phyloP scores from a whole-genome alignment of 2,329 filamentous ascomycete genomes.

The Verticillium tricorpus region DNA sequence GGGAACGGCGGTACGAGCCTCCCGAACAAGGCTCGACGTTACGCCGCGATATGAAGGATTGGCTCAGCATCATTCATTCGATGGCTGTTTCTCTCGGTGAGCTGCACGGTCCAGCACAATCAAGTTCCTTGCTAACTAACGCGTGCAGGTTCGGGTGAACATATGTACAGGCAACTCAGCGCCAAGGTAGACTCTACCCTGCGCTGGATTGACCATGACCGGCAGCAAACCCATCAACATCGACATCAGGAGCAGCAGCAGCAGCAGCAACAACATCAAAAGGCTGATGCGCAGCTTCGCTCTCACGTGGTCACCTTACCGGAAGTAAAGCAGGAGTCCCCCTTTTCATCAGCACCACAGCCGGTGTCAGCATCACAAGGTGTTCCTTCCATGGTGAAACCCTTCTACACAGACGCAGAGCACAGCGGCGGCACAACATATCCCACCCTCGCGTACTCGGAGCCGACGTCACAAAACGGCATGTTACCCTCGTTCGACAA shows the following conservation, averaged over 20 bases:
- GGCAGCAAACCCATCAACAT: constrained; percentile 30
- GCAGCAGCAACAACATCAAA: constrained; percentile 23
- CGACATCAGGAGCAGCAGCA: constrained; percentile 25
- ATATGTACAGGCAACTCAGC: constrained; percentile 24
- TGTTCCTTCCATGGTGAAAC: constrained; percentile 18
- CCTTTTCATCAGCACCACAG: constrained; percentile 5
- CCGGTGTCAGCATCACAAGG: not conserved
- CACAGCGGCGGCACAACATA: constrained; percentile 23
- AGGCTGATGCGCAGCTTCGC: constrained; percentile 5
- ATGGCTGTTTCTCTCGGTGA: constrained; percentile 36
- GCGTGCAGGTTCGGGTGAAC: constrained; percentile 35
- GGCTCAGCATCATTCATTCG: constrained; percentile 64
- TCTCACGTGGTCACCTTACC: constrained; percentile 8
- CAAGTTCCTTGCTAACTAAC: constrained; percentile 7
- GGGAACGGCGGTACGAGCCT: constrained; percentile 59
- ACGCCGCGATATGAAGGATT: constrained; percentile 62
- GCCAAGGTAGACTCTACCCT: not conserved
- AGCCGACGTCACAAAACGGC: constrained; percentile 16
- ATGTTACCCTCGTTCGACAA: constrained; percentile 10
- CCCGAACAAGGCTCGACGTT: constrained; percentile 57
- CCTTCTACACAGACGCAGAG: constrained; percentile 22
- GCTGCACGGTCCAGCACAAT: not conserved
- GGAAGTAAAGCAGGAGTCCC: constrained; percentile 5
- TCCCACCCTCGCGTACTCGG: constrained; percentile 23
- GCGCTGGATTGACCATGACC: constrained; percentile 19